phyloP scores from a whole-genome alignment of 208 protist species.

The Herpetomonas samuelpessoai region DNA sequence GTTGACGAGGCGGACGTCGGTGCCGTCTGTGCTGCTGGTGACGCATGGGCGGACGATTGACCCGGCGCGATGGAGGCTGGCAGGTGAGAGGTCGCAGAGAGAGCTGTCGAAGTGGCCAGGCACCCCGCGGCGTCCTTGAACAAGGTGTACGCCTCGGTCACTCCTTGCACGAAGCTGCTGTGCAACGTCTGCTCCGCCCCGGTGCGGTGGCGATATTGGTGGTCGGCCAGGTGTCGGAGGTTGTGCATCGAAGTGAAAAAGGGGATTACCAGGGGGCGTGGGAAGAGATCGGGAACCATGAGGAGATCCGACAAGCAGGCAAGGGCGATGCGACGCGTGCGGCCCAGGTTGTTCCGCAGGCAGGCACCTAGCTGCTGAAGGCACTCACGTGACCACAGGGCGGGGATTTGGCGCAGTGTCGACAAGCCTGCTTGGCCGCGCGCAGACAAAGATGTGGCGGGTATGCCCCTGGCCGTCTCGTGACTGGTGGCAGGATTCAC shows the following conservation, averaged over 20 bases:
- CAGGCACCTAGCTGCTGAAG: conserved; percentile 42
- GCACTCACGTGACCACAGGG: conserved; percentile 42
- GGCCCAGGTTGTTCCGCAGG: conserved; percentile 53
- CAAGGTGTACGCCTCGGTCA: conserved; percentile 69
- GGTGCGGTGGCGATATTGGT: conserved; percentile 44
- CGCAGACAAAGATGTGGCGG: no score
- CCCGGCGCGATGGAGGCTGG: background rate
- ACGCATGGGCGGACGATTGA: background rate
- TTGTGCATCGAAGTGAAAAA: conserved; percentile 36
- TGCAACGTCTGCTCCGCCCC: conserved; percentile 28
- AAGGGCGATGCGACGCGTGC: conserved; percentile 71
- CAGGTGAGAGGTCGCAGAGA: conserved; percentile 11
- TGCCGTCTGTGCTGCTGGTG: background rate
- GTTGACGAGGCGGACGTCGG: background rate
- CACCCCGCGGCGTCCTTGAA: conserved; percentile 65
- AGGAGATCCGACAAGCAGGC: conserved; percentile 74
- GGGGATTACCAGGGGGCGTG: conserved; percentile 21
- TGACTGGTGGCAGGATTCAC: background rate
- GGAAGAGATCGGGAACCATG: conserved; percentile 36
- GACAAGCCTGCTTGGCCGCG: background rate
- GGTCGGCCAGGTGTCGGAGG: conserved; percentile 74
- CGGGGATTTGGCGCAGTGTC: background rate
- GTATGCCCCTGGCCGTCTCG: background rate
- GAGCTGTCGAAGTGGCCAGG: conserved; percentile 13
- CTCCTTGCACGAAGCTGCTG: conserved; percentile 73